Evolutionary conservation across 2,329 filamentous ascomycete species (phyloP), one percentile per base, ranked within the genome.

Genomic region (Trichoderma semiorbis): DNA sequence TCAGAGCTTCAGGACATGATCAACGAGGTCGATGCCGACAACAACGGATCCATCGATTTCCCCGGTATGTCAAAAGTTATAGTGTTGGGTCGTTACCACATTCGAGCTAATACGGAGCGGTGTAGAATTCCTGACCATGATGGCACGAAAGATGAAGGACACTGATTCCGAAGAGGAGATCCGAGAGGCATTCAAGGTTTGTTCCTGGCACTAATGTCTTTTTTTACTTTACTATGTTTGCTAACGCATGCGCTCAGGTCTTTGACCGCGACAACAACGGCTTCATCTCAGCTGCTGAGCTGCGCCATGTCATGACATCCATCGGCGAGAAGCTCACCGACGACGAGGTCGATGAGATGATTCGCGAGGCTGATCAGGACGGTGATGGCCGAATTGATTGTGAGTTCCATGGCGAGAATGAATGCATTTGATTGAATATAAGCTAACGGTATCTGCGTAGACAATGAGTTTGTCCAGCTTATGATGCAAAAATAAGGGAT

Each of bases 61-160:
- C 93, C 93, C 80, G 93, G 93, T 95, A 89, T 78, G 88, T 78
- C 30, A 58, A 62, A 24, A 62, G 61, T 34, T 5, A 28, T 26
- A 39, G 5, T 43, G 55, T 28, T 16, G 7, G 34, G 26, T 12
- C 58, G 58, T 47, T 36, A 5, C 16, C 26, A 32, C 11, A 30
- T n/a, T 14, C 34, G 50, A 18, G 69, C 67, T 72, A 63, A 73
- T 62, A 8, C 36, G 28, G 57, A 63, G 58, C 60, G 58, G 70
- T 69, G 57, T 79, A 95, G 93, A 96, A 81, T 96, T 96, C 84
- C 86, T 96, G 74, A 96, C 93, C 75, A 96, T 96, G 93, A 96
- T 96, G 93, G 93, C 93, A 73, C 90, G 93, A 80, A 96, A 96
- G 86, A 96, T 96, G 93, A 95, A 95, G 87, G 93, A 95, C 79